A percentile compares a stretch with the other conserved stretches of the same genome.
These are phyloP conservation scores for Ogataea hybrid DNA, from an alignment of 1,139 yeast species.

Conservation along the genomic window DNA sequence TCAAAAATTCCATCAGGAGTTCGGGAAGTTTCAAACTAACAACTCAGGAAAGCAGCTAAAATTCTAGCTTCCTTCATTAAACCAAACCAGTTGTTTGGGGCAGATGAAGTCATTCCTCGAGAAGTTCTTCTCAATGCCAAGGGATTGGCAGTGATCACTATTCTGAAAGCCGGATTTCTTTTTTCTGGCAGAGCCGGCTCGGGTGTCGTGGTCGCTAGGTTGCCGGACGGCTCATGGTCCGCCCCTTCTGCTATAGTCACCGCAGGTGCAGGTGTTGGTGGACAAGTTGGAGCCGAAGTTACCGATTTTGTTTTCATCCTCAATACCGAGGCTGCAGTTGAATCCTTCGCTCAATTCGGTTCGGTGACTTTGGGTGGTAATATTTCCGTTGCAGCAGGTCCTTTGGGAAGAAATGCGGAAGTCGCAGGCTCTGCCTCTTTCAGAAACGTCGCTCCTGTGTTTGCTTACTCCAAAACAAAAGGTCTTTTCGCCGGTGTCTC, in stretches of 20 bases:
- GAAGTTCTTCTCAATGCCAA: constrained; percentile 84
- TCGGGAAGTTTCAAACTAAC: not conserved
- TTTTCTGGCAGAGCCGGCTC: constrained; percentile 98
- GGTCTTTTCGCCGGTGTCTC: constrained; percentile 98
- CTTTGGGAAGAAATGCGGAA: constrained; percentile 95
- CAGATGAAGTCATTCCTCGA: constrained; percentile 90
- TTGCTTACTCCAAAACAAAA: constrained; percentile 91
- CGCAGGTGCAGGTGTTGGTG: constrained; percentile 99
- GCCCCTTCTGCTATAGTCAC: constrained; percentile 95
- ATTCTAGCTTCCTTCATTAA: constrained; percentile 85
- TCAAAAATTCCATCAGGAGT: too few relatives aligned
- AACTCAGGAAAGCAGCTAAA: constrained; percentile 87
- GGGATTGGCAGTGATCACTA: constrained; percentile 89
- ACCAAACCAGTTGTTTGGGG: constrained; percentile 93
- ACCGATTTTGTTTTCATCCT: constrained; percentile 95
- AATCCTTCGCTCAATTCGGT: constrained; percentile 91
- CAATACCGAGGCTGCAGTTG: constrained; percentile 84
- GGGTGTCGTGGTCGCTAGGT: constrained; percentile 90
- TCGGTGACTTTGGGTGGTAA: constrained; percentile 95
- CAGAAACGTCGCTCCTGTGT: constrained; percentile 85
- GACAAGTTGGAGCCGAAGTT: constrained; percentile 93
- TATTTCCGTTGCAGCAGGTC: constrained; percentile 97
- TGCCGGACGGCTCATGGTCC: constrained; percentile 97
- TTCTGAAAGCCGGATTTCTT: constrained; percentile 91
- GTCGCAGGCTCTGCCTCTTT: constrained; percentile 96